Conservation (phyloP, 2,329 filamentous ascomycete species). For the Aspergillus quadricinctus region DNA sequence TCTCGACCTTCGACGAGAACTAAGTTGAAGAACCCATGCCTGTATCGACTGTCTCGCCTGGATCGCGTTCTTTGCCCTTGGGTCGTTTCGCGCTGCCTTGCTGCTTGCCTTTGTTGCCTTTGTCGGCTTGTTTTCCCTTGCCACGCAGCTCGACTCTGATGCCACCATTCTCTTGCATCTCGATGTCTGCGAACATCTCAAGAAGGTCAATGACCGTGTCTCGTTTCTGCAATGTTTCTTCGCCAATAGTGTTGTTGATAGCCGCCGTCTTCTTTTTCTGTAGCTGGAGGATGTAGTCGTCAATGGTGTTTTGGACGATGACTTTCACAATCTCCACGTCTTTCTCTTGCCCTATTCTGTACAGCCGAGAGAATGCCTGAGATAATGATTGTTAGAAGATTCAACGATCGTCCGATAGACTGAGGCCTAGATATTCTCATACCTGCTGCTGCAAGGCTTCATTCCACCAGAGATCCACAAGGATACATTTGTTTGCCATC, state of each 20-base stretch:
- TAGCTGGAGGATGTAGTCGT: not conserved
- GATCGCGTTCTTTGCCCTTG: not conserved
- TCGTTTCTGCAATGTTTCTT: slow-evolving; percentile 11
- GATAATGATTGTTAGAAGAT: not conserved
- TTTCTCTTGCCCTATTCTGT: slow-evolving; percentile 53
- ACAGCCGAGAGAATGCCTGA: slow-evolving; percentile 55
- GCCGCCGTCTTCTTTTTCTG: slow-evolving; percentile 41
- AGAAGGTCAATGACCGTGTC: slow-evolving; percentile 19
- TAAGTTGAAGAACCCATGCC: too few relatives aligned
- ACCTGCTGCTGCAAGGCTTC: slow-evolving; percentile 57
- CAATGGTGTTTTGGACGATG: not conserved
- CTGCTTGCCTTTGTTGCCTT: not conserved
- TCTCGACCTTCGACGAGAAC: too few relatives aligned
- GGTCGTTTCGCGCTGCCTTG: not conserved
- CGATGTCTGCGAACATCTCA: slow-evolving; percentile 22
- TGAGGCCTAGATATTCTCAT: slow-evolving; percentile 36
- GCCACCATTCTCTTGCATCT: slow-evolving; percentile 5
- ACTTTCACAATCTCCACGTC: not conserved
- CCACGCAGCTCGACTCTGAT: not conserved
- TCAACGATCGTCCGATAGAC: not conserved
- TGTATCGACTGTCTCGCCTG: too few relatives aligned
- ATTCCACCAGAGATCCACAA: slow-evolving; percentile 61
- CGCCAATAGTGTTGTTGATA: slow-evolving; percentile 23
- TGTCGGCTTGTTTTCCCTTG: slow-evolving; percentile 1
- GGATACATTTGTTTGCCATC: slow-evolving; percentile 55